These are phyloP conservation scores for Camelina hispida DNA, from an alignment of 345 rosid species.

Conservation along the genomic window DNA sequence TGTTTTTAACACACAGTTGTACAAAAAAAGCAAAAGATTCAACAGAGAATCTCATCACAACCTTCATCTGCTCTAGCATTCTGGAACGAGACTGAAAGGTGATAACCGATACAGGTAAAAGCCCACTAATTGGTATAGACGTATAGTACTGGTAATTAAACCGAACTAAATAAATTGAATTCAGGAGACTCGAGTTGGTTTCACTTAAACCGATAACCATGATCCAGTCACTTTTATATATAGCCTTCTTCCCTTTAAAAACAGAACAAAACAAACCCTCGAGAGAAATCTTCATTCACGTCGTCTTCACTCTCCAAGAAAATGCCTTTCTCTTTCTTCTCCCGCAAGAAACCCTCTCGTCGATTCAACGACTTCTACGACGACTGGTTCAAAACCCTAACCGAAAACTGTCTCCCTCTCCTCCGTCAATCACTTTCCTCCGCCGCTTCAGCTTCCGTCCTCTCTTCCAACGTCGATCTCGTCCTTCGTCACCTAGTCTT, in stretches of 20 bases:
- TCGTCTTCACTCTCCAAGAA: background rate
- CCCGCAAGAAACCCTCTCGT: conserved; percentile 59
- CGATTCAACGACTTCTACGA: conserved; percentile 64
- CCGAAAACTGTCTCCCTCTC: conserved; percentile 66
- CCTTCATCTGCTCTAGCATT: too few relatives aligned
- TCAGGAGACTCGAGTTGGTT: background rate
- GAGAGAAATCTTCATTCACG: too few relatives aligned
- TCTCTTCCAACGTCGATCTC: conserved; percentile 59
- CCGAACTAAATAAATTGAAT: too few relatives aligned
- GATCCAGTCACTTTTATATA: too few relatives aligned
- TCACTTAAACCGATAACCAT: background rate
- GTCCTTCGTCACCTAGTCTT: conserved; percentile 74
- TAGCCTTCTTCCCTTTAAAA: conserved; percentile 20
- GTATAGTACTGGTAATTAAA: too few relatives aligned
- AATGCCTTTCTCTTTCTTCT: conserved; percentile 62
- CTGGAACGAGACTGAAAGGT: too few relatives aligned
- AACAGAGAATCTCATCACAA: too few relatives aligned
- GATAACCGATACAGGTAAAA: too few relatives aligned
- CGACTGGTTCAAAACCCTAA: conserved; percentile 69
- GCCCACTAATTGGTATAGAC: too few relatives aligned
- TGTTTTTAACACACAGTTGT: too few relatives aligned
- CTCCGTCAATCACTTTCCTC: conserved; percentile 68
- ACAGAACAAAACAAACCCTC: too few relatives aligned
- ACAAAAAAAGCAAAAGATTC: too few relatives aligned
- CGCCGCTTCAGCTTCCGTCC: conserved; percentile 52